These are phyloP conservation scores for Cladosporium sp. DNA, from an alignment of 2,329 filamentous ascomycete species.

Conservation along the genomic window DNA sequence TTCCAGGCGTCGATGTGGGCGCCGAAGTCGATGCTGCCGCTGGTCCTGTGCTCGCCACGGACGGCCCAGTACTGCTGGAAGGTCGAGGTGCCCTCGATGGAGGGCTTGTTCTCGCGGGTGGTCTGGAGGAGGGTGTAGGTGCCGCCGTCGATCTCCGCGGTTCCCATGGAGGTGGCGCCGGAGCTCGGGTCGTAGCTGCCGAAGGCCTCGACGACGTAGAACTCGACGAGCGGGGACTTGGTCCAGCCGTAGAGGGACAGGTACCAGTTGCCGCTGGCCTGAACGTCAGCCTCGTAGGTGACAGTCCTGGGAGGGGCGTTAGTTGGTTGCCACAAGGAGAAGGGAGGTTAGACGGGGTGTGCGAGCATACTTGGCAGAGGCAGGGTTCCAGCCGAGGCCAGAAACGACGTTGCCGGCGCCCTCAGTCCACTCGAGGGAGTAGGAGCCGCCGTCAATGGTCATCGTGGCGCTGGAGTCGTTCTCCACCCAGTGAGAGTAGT, in stretches of 20 bases:
- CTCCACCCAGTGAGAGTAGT: constrained; percentile 55
- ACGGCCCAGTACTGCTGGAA: constrained; percentile 42
- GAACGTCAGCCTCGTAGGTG: constrained; percentile 43
- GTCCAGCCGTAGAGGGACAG: constrained; percentile 53
- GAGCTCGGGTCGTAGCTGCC: constrained; percentile 43
- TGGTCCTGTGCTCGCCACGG: constrained; percentile 29
- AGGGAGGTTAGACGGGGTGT: background rate
- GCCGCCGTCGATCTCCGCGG: constrained; percentile 46
- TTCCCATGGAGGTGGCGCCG: constrained; percentile 46
- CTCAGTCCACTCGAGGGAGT: constrained; percentile 42
- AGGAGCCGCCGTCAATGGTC: constrained; percentile 46
- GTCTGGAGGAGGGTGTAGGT: constrained; percentile 48
- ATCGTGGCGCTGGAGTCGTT: constrained; percentile 47
- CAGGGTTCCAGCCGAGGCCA: constrained; percentile 55
- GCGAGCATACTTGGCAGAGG: constrained; percentile 40
- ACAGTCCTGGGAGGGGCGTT: constrained; percentile 39
- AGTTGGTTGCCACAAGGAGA: constrained; percentile 32
- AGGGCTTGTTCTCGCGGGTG: constrained; percentile 37
- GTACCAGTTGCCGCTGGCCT: constrained; percentile 44
- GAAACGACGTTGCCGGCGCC: constrained; percentile 48
- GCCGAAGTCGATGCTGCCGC: constrained; percentile 22
- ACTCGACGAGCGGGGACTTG: constrained; percentile 46
- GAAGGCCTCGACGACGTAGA: constrained; percentile 51
- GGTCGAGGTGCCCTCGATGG: constrained; percentile 35
- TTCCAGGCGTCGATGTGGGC: constrained; percentile 26